Conservation (phyloP, 2,329 filamentous ascomycete species). For the Chaetomium globosum region DNA sequence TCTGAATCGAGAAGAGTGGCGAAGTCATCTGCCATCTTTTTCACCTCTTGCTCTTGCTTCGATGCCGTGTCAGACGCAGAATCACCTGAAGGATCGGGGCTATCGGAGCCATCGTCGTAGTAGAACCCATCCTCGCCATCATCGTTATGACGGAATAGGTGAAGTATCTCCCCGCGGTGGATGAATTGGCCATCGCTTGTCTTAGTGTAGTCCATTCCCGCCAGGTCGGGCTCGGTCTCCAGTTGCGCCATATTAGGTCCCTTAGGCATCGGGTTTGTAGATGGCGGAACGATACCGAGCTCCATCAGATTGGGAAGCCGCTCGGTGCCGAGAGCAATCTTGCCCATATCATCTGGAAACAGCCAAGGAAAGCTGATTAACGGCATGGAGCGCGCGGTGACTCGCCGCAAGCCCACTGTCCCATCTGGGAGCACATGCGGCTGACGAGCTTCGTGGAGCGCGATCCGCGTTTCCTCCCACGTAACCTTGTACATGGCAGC, state of each 20-base stretch:
- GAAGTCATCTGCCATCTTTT: not conserved
- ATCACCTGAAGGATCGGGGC: not conserved
- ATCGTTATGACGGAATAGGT: slow-evolving; percentile 37
- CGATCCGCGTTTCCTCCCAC: slow-evolving; percentile 65
- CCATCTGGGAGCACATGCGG: slow-evolving; percentile 30
- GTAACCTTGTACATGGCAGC: slow-evolving; percentile 89
- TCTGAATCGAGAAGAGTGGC: slow-evolving; percentile 4
- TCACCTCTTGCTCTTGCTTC: not conserved
- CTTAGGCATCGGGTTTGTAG: not conserved
- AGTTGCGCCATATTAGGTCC: not conserved
- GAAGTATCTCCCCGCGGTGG: slow-evolving; percentile 42
- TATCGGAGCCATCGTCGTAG: not conserved
- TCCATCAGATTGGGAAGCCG: slow-evolving; percentile 6
- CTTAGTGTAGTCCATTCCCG: slow-evolving; percentile 36
- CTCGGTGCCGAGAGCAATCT: slow-evolving; percentile 49
- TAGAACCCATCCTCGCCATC: slow-evolving; percentile 29
- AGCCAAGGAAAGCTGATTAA: slow-evolving; percentile 95
- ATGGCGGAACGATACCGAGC: not conserved
- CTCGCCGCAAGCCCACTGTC: slow-evolving; percentile 43
- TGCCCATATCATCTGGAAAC: slow-evolving; percentile 71
- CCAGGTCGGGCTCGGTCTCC: slow-evolving; percentile 27
- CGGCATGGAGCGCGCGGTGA: slow-evolving; percentile 62
- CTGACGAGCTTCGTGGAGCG: slow-evolving; percentile 52
- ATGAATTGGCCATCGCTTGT: slow-evolving; percentile 39
- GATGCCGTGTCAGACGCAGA: not conserved